Percentiles rank a stretch among this genome's conserved stretches.
Conservation (phyloP, 2,329 filamentous ascomycete genomes). For the Diplodia sapinea region DNA sequence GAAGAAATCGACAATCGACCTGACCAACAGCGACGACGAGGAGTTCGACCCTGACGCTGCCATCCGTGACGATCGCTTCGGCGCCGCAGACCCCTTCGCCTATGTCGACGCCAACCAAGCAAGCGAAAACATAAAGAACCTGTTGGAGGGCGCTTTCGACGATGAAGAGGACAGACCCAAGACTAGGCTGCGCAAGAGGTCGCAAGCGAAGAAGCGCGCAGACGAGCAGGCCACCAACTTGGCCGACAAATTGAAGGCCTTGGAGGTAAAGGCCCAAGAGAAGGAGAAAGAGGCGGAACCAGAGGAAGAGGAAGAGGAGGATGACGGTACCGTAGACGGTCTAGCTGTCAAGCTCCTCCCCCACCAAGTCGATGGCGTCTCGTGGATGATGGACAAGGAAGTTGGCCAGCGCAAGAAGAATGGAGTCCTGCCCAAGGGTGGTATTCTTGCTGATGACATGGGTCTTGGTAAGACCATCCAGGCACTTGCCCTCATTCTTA, state of each 20-base stretch:
- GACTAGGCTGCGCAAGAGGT: conserved; percentile 52
- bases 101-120: conserved; percentile 76
- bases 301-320: conserved; percentile 54
- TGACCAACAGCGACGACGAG: conserved; percentile 54
- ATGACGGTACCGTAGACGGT: conserved; percentile 74
- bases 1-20: conserved; percentile 52
- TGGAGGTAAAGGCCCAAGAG: conserved; percentile 53
- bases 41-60: conserved; percentile 56
- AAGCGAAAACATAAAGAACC: conserved; percentile 75
- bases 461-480: conserved; percentile 96
- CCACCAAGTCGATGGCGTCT: conserved; percentile 91
- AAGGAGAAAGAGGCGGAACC: conserved; percentile 56
- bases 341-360: conserved; percentile 87
- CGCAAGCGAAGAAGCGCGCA: conserved; percentile 40
- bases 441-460: conserved; percentile 97
- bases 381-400: conserved; percentile 95
- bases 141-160: conserved; percentile 81
- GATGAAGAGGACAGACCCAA: conserved; percentile 64
- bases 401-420: conserved; percentile 83
- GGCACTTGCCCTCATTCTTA: conserved; percentile 85
- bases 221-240: conserved; percentile 46
- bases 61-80: conserved; percentile 57
- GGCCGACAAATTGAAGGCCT: conserved; percentile 52
- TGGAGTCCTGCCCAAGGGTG: conserved; percentile 80
- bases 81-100: conserved; percentile 60